These are phyloP conservation scores for Podaxis sp. DNA, from an alignment of 768 basidiomycete genomes.

Conservation along the genomic window DNA sequence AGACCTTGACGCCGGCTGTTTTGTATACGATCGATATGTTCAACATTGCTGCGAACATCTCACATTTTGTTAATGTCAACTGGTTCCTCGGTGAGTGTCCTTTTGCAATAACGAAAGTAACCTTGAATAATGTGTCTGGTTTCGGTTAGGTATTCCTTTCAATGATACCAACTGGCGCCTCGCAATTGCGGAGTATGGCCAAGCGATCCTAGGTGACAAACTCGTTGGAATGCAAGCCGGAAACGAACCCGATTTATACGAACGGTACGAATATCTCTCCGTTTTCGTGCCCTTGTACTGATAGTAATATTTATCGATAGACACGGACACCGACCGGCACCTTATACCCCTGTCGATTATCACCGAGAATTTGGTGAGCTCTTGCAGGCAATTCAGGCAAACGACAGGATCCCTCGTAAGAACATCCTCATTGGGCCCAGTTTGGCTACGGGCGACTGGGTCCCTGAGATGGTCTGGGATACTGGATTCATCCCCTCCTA, in stretches of 20 bases:
- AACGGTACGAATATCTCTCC: conserved; percentile 24
- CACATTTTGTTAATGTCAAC: conserved; percentile 53
- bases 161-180: conserved; percentile 61
- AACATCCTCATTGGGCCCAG: conserved; percentile 61
- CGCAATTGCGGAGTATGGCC: conserved; percentile 54
- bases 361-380: conserved; percentile 46
- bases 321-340: conserved; percentile 22
- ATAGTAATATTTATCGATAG: neutral
- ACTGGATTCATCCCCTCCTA: conserved; percentile 50
- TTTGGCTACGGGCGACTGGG: conserved; percentile 56
- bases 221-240: conserved; percentile 71
- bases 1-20: conserved; percentile 68
- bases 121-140: neutral
- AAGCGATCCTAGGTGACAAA: conserved; percentile 61
- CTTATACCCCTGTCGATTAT: conserved; percentile 40
- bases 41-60: conserved; percentile 62
- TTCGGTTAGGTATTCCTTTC: conserved; percentile 51
- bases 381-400: conserved; percentile 35
- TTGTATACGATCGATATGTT: conserved; percentile 66
- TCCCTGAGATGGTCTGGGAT: conserved; percentile 45
- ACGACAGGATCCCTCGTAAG: conserved; percentile 33
- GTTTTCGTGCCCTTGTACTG: conserved; percentile 13
- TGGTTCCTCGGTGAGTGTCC: conserved; percentile 56
- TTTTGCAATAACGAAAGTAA: neutral
- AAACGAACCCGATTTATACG: conserved; percentile 81